These are phyloP conservation scores for Aureobasidium mangrovei DNA, from an alignment of 2,329 filamentous ascomycete genomes.

Conservation along the genomic window DNA sequence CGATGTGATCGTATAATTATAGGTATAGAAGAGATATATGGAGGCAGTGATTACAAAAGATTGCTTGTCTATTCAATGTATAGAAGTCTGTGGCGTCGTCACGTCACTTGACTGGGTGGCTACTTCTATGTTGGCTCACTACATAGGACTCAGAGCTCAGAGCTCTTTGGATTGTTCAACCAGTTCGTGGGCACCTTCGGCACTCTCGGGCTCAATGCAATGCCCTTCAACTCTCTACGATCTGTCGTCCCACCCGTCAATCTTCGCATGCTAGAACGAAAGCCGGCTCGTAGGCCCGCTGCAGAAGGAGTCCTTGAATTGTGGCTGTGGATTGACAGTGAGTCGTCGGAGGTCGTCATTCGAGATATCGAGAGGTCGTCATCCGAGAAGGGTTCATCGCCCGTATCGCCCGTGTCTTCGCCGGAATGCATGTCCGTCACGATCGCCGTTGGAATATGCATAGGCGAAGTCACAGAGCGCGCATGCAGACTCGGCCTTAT, in stretches of 20 bases:
- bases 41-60: no score
- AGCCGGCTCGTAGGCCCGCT: constrained; percentile 36
- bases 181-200: constrained; percentile 41
- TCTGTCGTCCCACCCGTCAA: constrained; percentile 44
- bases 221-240: constrained; percentile 30
- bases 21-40: no score
- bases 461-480: constrained; percentile 71
- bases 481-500: constrained; percentile 62
- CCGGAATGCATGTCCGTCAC: constrained; percentile 59
- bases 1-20: no score
- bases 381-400: constrained; percentile 62
- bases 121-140: no score
- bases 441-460: constrained; percentile 39
- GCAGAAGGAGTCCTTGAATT: not conserved
- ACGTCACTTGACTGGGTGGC: no score
- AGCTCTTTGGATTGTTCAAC: constrained; percentile 28
- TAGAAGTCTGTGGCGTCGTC: no score
- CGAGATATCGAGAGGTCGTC: constrained; percentile 51
- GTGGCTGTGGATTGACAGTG: constrained; percentile 1
- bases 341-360: constrained; percentile 23
- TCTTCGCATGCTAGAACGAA: constrained; percentile 41
- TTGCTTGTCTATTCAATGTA: no score
- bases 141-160: constrained; percentile 17
- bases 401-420: constrained; percentile 54
- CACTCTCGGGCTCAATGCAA: constrained; percentile 35